Percentiles rank a stretch among this genome's conserved stretches.
phyloP scores from a whole-genome alignment of 805 yeast species.

The Teunomyces atbi region DNA sequence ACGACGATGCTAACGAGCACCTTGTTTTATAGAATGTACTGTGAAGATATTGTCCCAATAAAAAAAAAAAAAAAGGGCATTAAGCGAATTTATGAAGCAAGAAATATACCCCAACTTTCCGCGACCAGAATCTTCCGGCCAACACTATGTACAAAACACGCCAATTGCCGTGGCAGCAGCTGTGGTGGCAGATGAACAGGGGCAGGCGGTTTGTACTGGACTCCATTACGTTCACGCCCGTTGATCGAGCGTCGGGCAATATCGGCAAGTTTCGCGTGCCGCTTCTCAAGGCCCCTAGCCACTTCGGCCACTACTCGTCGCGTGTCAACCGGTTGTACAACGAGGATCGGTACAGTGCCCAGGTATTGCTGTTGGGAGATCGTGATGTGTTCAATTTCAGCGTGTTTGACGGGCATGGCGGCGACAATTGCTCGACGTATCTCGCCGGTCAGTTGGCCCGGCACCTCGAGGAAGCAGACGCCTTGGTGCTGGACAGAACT shows the following conservation, averaged over 20 bases:
- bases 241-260: constrained; percentile 16
- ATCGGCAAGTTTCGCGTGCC: constrained; percentile 48
- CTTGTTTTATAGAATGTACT: constrained; percentile 22
- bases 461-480: constrained; percentile 47
- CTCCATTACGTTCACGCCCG: constrained; percentile 28
- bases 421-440: constrained; percentile 67
- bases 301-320: constrained; percentile 75
- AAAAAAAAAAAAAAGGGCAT: neutral
- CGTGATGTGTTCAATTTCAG: constrained; percentile 56
- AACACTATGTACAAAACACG: neutral
- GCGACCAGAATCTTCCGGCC: neutral
- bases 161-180: neutral
- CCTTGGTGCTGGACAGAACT: constrained; percentile 18
- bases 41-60: neutral
- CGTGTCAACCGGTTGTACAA: constrained; percentile 75
- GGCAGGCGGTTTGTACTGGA: constrained; percentile 13
- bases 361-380: constrained; percentile 43
- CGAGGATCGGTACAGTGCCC: constrained; percentile 78
- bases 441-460: constrained; percentile 52
- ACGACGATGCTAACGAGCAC: constrained; percentile 34
- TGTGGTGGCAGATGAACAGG: neutral
- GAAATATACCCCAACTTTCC: neutral
- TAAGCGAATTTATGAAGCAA: neutral
- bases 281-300: constrained; percentile 62
- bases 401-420: constrained; percentile 96